phyloP scores from a whole-genome alignment of 2,329 filamentous ascomycete species.

The Dactylonectria estremocensis region DNA sequence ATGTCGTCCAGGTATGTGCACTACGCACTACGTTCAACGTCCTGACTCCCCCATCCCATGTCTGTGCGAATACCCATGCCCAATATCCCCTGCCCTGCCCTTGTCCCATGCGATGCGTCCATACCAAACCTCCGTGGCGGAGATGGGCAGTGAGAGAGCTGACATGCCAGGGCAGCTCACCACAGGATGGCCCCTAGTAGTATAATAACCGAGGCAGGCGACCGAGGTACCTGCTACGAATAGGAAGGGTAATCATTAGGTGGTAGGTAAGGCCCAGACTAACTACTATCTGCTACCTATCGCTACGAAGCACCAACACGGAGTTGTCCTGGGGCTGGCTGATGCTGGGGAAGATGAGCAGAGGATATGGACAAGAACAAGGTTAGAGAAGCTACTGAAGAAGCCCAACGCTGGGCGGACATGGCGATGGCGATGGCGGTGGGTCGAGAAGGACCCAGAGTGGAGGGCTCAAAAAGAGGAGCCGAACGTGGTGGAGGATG shows the following conservation, averaged over 20 bases:
- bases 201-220: constrained; percentile 37
- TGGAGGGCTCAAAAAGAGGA: constrained; percentile 34
- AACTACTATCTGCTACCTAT: neutral
- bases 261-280: constrained; percentile 11
- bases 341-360: constrained; percentile 9
- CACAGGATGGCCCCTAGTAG: constrained; percentile 1
- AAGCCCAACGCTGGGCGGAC: constrained; percentile 35
- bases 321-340: constrained; percentile 23
- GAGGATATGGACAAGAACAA: constrained; percentile 16
- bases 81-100: constrained; percentile 5
- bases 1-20: constrained; percentile 17
- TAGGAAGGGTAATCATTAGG: too few relatives aligned
- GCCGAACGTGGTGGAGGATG: constrained; percentile 35
- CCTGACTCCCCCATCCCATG: constrained; percentile 18
- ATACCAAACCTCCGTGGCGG: constrained; percentile 21
- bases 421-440: constrained; percentile 41
- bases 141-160: constrained; percentile 7
- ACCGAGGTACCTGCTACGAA: constrained; percentile 1
- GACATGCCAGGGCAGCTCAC: constrained; percentile 2
- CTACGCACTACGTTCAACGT: too few relatives aligned
- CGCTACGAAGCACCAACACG: constrained; percentile 14
- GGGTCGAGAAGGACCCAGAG: constrained; percentile 36
- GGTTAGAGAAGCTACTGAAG: constrained; percentile 30
- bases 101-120: constrained; percentile 17
- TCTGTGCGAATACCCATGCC: constrained; percentile 17